These are phyloP conservation scores for Basipetospora sp. DNA, from an alignment of 2,329 filamentous ascomycete genomes.

Conservation along the genomic window DNA sequence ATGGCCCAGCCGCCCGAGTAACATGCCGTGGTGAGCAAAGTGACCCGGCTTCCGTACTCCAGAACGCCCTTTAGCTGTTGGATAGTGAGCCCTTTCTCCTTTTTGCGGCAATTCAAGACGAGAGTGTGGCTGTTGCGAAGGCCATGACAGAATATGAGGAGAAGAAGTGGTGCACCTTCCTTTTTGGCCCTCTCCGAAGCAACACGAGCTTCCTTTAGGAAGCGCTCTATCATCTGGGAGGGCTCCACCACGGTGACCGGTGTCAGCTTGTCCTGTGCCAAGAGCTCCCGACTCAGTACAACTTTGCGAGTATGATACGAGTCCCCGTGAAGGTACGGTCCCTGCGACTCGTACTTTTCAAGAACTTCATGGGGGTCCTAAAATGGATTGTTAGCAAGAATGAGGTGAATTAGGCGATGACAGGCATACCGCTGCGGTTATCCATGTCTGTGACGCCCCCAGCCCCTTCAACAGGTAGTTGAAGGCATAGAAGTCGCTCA, in stretches of 20 bases:
- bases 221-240: not conserved
- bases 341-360: too few relatives aligned
- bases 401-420: not conserved
- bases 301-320: not conserved
- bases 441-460: not conserved
- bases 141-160: not conserved
- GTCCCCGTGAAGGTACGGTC: not conserved
- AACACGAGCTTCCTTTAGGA: not conserved
- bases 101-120: not conserved
- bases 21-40: constrained; percentile 6
- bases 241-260: not conserved
- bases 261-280: not conserved
- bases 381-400: too few relatives aligned
- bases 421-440: not conserved
- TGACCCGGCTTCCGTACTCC: constrained; percentile 5
- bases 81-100: not conserved
- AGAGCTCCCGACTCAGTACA: not conserved
- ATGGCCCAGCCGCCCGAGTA: constrained; percentile 6
- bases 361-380: too few relatives aligned
- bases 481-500: not conserved
- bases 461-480: not conserved
- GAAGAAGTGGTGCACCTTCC: not conserved
- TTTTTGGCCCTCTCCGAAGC: not conserved
- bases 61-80: constrained; percentile 3
- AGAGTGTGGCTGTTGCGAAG: not conserved